Percentiles rank a stretch among this genome's conserved stretches.
Evolutionary conservation across 306 rosid genomes (phyloP).

Genomic region (Albizia julibrissin): DNA sequence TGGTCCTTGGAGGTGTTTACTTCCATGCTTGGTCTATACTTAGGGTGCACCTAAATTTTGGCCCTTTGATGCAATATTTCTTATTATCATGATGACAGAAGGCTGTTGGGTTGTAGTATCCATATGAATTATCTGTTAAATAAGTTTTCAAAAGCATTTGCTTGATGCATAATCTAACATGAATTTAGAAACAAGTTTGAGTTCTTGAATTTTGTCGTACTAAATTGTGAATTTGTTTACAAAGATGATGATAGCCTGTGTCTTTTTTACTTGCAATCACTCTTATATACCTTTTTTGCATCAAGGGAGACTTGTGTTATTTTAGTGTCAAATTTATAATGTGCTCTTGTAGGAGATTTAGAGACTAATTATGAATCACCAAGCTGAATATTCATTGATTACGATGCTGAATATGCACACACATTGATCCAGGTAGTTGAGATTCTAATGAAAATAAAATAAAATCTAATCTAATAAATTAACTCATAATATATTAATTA

Average conservation of each 20-base stretch:
- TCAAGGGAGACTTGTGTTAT: not conserved
- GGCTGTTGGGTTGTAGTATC: not conserved
- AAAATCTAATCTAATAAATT: too few relatives aligned
- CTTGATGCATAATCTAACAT: conserved; percentile 17
- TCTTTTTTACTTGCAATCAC: conserved; percentile 15
- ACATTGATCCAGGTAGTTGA: too few relatives aligned
- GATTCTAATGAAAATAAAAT: too few relatives aligned
- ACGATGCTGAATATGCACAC: too few relatives aligned
- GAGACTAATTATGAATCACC: too few relatives aligned
- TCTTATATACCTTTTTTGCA: not conserved
- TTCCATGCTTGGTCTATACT: not conserved
- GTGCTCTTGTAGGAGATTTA: too few relatives aligned
- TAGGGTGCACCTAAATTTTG: not conserved
- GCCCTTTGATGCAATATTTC: not conserved
- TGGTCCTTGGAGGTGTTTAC: not conserved
- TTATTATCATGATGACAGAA: not conserved
- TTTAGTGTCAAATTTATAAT: not conserved
- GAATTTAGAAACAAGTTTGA: conserved; percentile 12
- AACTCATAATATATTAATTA: too few relatives aligned
- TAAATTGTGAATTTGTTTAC: not conserved
- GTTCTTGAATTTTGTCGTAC: not conserved
- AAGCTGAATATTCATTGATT: too few relatives aligned
- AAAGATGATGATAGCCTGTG: not conserved
- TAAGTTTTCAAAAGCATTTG: not conserved
- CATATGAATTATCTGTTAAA: not conserved